Base-by-base conservation (phyloP, 2,329 filamentous ascomycete species). In the Rhexocercosporidium sp. region DNA sequence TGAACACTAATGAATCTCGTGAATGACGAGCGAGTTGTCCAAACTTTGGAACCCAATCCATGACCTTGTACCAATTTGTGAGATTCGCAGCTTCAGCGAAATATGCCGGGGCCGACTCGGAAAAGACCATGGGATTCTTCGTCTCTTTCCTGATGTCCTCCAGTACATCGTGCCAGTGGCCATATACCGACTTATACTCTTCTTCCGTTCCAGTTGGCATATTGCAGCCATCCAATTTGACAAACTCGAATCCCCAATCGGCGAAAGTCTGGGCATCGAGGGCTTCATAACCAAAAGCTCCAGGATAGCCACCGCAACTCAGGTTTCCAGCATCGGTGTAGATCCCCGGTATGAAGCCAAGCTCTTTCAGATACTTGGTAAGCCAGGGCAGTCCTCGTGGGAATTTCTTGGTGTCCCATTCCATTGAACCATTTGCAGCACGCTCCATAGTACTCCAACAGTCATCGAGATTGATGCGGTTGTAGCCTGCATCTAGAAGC, bases 341-440 rank as follows among this genome's bases (percentile, higher is more conserved):
- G 62, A 91, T 89, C 1, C 89, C 88, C 5, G 89, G 78, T 71
- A 89, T 89, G 57, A 91, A 75, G 1, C 86, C 86, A 69, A 88
- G 73, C 3, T 72, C 77, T 68, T 90, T 88, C n/a, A 90, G 80
- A 68, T 85, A 76, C 25, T 83, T 78, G 0, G 86, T 86, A 1
- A 86, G 76, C 3, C 83, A 82, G 8, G 81, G 81, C 67, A 91
- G 87, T 0, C 88, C 88, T 25, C 82, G 78, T 0, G 88, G 88
- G 66, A 90, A 91, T 64, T 84, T 86, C 9, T 74, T 75, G 0
- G 77, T 73, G 70, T 88, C 81, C 0, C 82, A 80, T 4, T 83
- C 73, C 16, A 88, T 80, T 22, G 71, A 73, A 3, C 83, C 79
- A 9, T 80, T 75, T 0, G 80, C 83, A 12, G 70, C 75, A 22